Base-by-base conservation (phyloP, 352 stramenopile species). In the Globisporangium irregulare region DNA sequence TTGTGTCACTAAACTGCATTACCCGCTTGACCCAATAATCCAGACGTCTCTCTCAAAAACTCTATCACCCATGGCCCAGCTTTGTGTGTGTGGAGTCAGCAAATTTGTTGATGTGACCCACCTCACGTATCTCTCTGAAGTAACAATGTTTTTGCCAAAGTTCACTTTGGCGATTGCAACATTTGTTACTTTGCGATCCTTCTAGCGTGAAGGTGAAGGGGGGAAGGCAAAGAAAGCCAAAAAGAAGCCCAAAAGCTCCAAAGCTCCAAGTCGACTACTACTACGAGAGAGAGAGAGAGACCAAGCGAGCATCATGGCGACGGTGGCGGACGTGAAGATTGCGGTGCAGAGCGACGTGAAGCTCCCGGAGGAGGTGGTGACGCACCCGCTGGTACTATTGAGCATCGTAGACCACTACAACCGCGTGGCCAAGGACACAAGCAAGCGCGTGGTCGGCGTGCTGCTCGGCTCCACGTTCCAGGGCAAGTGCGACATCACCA, bases 321-420 rank as follows among this genome's bases (percentile, higher is more conserved):
- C 72, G 36, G 38, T 54, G 32, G 41, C 41, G 41, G 48, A 68
- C 27, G 41, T 78, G 72, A 82, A 89, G 72, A 77, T 96, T 25
- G 82, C 84, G 15, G 85, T 90, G 65, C 88, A 74, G 96, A 99
- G 20, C 96, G 59, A 72, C 48, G 56, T 80, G 74, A 85, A 90
- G 73, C 78, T 96, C 20, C 89, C 89, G 15, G 87, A 94, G 66
- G 90, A 97, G 75, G 97, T 99, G 18, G 97, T 99, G 68, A 98
- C 98, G 54, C 97, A 99, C 79, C 98, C 98, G 38, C 85, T 99
- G n/a, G 97, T 99, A 60, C 86, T 99, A 25, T 85, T 99, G 59
- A 98, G 91, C 70, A 98, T 98, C 59, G 97, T 98, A 57, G 98
- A 99, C 85, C 98, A 99, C 80, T 99, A 99, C 86, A 99, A 99